Evolutionary conservation across 176 grass and related monocot genomes (phyloP), one percentile per base, ranked within the genome.

Genomic region (Avena eriantha): DNA sequence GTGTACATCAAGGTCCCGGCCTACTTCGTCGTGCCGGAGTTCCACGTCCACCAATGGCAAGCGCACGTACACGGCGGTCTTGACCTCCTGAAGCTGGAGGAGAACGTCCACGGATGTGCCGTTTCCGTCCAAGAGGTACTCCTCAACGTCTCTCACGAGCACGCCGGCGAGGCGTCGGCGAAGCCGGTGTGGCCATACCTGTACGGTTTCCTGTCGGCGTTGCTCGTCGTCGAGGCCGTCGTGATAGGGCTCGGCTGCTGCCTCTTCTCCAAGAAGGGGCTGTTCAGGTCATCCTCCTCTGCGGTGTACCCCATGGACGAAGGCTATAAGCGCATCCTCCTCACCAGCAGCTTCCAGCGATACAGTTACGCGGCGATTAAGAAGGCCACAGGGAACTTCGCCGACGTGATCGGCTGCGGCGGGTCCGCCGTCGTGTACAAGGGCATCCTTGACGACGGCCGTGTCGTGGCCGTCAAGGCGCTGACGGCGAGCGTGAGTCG

Each of bases 341-440:
- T 87, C 57, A 43, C 80, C 19, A 74, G 50, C 60, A 86, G 76
- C 1, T 92, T 95, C 58, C 80, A 59, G 18, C 63, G 45, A 8
- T 95, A 54, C 85, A 92, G 56, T 54, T 92, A 90, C 79, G 58
- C 60, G 0, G 87, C 92, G 80, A 78, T 95, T 48, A 82, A 80
- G 79, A 82, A 75, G 48, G 90, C 93, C 24, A 92, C 93, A 1
- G 26, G 17, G n/a, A 88, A 86, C 80, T 92, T 95, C 69, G 72
- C 69, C 5, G 18, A 86, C 60, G 78, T 71, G 59, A 48, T 92
- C 56, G 92, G 90, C 7, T 57, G 80, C 41, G 90, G 92, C n/a
- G 80, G 90, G 4, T 94, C 92, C 2, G 84, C 87, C 18, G 61
- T 86, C 0, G 89, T 91, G 13, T 94, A 94, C 61, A 91, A 89